Evolutionary conservation across 2,329 filamentous ascomycete genomes (phyloP), one percentile per base, ranked within the genome.

Genomic region (Hymenoscyphus occultus): DNA sequence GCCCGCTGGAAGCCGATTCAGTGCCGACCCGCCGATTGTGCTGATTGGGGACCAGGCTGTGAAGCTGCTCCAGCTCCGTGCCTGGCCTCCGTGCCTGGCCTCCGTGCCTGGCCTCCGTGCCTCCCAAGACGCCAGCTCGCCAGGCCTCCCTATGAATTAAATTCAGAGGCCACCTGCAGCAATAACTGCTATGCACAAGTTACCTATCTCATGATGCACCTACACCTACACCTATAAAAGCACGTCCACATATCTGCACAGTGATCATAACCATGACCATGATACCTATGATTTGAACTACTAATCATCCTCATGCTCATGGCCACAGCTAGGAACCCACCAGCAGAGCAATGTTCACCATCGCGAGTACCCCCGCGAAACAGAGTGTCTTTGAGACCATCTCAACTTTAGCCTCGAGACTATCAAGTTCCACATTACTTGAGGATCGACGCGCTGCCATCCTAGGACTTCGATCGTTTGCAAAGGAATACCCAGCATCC

Each of bases 321-420:
- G 69, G 67, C 68, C 63, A 63, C 62, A 62, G 51, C 31, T 19
- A 39, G 51, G 57, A 58, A 59, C 62, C 57, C 39, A 61, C 61
- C 39, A 63, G 63, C 57, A 66, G 63, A 77, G 68, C 71, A 73
- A 88, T 88, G 86, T 88, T 89, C 76, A 86, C 86, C 68, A 86
- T 89, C 74, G 80, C 86, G 66, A 80, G 84, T 66, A 91, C 92
- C 75, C 95, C 95, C 73, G 92, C 93, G 76, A 95, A 96, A 83
- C 95, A 99, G 84, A 96, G 92, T 74, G 95, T 94, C 72, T 90
- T 91, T 75, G 93, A 97, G 76, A 97, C 95, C 54, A 99, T 99
- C 77, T 90, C 89, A 68, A 91, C 93, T 54, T 83, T 98, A 67
- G 96, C 93, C 78, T 89, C 89, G 74, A 91, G 95, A 64, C 86